These are phyloP conservation scores for Candida chilensis DNA, from an alignment of 805 yeast genomes.

Conservation along the genomic window DNA sequence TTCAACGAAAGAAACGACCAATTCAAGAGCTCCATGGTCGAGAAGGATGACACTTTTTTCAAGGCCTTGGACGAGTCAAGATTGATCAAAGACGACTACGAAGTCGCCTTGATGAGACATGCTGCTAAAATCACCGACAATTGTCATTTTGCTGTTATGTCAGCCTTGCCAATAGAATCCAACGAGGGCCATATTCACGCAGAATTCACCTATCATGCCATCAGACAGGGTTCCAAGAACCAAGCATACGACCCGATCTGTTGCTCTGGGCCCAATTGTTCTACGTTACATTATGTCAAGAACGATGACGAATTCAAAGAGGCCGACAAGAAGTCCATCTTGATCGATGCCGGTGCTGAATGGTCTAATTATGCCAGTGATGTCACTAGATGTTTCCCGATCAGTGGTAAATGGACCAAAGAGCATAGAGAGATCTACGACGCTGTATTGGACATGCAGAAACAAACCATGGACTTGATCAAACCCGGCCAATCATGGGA, in stretches of 20 bases:
- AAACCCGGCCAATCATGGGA: slow-evolving; percentile 87
- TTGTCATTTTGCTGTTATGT: slow-evolving; percentile 87
- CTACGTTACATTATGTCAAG: slow-evolving; percentile 82
- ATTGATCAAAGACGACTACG: slow-evolving; percentile 75
- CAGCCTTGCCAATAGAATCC: slow-evolving; percentile 78
- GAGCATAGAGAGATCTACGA: slow-evolving; percentile 82
- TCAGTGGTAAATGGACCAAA: slow-evolving; percentile 78
- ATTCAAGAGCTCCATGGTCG: slow-evolving; percentile 2
- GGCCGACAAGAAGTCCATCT: slow-evolving; percentile 51
- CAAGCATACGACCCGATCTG: slow-evolving; percentile 94
- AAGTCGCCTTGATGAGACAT: slow-evolving; percentile 63
- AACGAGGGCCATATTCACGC: slow-evolving; percentile 94
- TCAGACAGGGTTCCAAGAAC: slow-evolving; percentile 86
- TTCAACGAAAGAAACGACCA: slow-evolving; percentile 32
- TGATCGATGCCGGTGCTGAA: slow-evolving; percentile 96
- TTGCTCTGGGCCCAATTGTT: slow-evolving; percentile 86
- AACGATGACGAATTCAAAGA: slow-evolving; percentile 51
- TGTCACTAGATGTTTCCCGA: slow-evolving; percentile 93
- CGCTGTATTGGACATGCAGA: slow-evolving; percentile 78
- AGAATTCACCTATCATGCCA: slow-evolving; percentile 86
- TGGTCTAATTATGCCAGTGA: slow-evolving; percentile 91
- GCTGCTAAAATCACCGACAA: slow-evolving; percentile 84
- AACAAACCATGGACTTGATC: slow-evolving; percentile 56
- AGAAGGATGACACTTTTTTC: slow-evolving; percentile 9
- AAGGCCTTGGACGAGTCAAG: slow-evolving; percentile 85